These are phyloP conservation scores for Elaeagnus macrophylla DNA, from an alignment of 306 rosid genomes.

Conservation along the genomic window DNA sequence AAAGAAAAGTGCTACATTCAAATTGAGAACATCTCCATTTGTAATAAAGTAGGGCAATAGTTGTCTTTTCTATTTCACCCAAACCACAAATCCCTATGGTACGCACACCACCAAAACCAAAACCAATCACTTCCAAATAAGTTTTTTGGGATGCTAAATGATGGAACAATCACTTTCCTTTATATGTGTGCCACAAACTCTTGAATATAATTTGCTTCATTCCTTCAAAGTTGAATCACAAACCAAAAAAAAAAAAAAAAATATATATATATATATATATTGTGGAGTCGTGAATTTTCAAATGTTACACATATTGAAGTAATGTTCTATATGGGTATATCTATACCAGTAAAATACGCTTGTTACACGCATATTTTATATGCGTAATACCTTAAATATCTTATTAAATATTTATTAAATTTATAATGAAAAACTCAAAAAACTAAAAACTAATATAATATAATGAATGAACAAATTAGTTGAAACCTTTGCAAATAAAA, in stretches of 20 bases:
- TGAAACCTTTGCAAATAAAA: no score
- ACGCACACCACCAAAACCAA: conserved; percentile 17
- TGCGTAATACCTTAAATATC: no score
- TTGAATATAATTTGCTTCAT: conserved; percentile 1
- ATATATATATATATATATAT: background rate
- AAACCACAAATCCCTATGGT: conserved; percentile 28
- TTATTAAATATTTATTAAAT: no score
- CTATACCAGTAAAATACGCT: no score
- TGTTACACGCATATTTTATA: no score
- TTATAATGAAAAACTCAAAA: no score
- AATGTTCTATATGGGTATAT: no score
- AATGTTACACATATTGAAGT: no score
- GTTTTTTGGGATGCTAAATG: background rate
- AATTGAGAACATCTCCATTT: no score
- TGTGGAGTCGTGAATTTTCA: background rate
- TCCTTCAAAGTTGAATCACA: background rate
- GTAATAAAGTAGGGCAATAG: conserved; percentile 26
- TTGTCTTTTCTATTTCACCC: conserved; percentile 29
- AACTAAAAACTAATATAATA: no score
- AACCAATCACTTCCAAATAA: conserved; percentile 22
- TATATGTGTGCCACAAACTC: background rate
- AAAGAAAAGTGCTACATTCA: no score
- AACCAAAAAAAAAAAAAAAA: background rate
- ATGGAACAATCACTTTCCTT: background rate
- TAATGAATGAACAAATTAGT: no score